Percentiles rank a stretch among this genome's conserved stretches.
These are phyloP conservation scores for Paraphoma chrysanthemicola DNA, from an alignment of 2,329 filamentous ascomycete species.

Conservation along the genomic window DNA sequence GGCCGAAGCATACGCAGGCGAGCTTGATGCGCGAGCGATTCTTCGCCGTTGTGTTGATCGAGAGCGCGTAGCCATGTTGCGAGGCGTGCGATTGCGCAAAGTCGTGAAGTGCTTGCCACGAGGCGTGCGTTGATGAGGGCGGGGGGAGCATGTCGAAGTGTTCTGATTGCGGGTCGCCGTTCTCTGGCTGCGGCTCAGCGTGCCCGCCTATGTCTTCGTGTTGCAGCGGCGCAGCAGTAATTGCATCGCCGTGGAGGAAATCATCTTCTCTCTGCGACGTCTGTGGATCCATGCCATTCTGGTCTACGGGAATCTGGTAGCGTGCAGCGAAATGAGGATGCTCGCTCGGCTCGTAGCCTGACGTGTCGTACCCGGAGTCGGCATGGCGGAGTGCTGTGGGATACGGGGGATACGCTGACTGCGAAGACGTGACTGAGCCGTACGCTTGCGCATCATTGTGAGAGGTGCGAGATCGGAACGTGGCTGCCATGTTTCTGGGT, in stretches of 20 bases:
- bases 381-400: constrained; percentile 25
- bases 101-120: constrained; percentile 40
- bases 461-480: constrained; percentile 5
- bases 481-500: constrained; percentile 7
- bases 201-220: constrained; percentile 4
- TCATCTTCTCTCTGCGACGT: constrained; percentile 1
- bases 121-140: constrained; percentile 27
- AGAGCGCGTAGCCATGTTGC: constrained; percentile 42
- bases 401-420: constrained; percentile 22
- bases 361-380: constrained; percentile 16
- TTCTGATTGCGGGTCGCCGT: constrained; percentile 16
- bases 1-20: constrained; percentile 45
- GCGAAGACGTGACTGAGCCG: constrained; percentile 6
- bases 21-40: constrained; percentile 46
- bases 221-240: constrained; percentile 4
- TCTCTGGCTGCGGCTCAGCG: not conserved
- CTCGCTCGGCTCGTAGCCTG: constrained; percentile 20
- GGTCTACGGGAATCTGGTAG: constrained; percentile 8
- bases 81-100: constrained; percentile 44
- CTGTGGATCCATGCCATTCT: constrained; percentile 15
- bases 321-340: not conserved
- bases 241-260: not conserved
- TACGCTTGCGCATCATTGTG: constrained; percentile 4
- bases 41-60: constrained; percentile 46
- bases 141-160: constrained; percentile 42